A percentile compares a stretch with the other conserved stretches of the same genome.
Evolutionary conservation across 2,329 filamentous ascomycete species (phyloP).

Genomic region (Trichothecium sympodiale): DNA sequence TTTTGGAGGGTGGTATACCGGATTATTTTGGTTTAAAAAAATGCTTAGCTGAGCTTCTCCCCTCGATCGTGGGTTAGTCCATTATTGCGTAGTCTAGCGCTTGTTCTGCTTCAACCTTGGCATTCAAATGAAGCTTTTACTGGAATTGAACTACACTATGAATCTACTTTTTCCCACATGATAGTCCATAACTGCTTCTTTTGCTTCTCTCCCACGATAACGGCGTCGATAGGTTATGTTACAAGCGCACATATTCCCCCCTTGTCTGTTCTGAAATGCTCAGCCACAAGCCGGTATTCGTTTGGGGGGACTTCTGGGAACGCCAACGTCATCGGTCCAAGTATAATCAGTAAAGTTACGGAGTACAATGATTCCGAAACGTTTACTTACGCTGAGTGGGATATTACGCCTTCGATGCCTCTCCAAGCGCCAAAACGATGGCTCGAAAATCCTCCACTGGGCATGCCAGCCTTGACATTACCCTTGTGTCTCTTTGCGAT

Average conservation of each 20-base stretch:
- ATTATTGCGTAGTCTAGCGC: not conserved
- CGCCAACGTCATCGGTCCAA: constrained; percentile 66
- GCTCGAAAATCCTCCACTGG: constrained; percentile 49
- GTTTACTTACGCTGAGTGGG: constrained; percentile 54
- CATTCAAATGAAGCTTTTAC: not conserved
- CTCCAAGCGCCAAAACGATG: constrained; percentile 75
- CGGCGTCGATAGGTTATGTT: constrained; percentile 49
- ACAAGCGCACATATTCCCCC: constrained; percentile 41
- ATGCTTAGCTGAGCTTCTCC: not conserved
- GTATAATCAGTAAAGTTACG: not conserved
- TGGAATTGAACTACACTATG: not conserved
- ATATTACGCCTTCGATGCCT: constrained; percentile 46
- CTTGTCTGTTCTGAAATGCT: constrained; percentile 51
- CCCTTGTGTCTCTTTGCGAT: too few species aligned
- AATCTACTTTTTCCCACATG: constrained; percentile 26
- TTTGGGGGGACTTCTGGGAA: constrained; percentile 68
- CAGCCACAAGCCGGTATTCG: constrained; percentile 62
- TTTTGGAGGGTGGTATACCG: not conserved
- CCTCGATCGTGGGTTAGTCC: constrained; percentile 1
- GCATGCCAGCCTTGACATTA: constrained; percentile 70
- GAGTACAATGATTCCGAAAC: too few species aligned
- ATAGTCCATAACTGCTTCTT: constrained; percentile 41
- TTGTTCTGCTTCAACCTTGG: not conserved
- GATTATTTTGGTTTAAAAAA: not conserved
- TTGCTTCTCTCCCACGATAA: constrained; percentile 55